Percentiles rank a stretch among this genome's conserved stretches.
phyloP scores from a whole-genome alignment of 345 rosid species.

The Linum lewisii region DNA sequence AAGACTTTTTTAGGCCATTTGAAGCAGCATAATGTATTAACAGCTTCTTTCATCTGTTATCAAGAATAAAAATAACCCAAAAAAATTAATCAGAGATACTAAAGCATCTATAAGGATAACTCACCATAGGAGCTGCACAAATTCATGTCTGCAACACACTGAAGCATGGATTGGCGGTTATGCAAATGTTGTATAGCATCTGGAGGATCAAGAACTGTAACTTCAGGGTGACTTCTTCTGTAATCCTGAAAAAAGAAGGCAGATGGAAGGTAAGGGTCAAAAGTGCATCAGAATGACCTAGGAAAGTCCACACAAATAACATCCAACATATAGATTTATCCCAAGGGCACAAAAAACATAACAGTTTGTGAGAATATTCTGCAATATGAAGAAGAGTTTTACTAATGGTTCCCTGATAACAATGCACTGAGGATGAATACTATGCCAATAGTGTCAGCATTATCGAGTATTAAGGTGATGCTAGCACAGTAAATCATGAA shows the following conservation, averaged over 20 bases:
- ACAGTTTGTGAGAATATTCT: background rate
- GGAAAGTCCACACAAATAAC: background rate
- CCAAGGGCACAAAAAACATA: background rate
- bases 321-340: background rate
- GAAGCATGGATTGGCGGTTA: slow-evolving; percentile 74
- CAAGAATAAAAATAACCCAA: too few relatives aligned
- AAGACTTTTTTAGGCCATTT: too few relatives aligned
- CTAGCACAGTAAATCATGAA: too few relatives aligned
- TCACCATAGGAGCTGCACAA: slow-evolving; percentile 46
- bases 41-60: too few relatives aligned
- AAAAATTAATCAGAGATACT: too few relatives aligned
- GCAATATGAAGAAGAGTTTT: background rate
- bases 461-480: background rate
- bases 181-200: slow-evolving; percentile 68
- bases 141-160: slow-evolving; percentile 73
- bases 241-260: slow-evolving; percentile 39
- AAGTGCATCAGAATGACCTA: background rate
- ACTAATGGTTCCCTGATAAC: background rate
- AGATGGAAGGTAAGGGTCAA: background rate
- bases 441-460: background rate
- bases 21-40: too few relatives aligned
- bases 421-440: background rate
- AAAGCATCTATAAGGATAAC: background rate
- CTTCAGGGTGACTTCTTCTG: slow-evolving; percentile 59
- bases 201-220: slow-evolving; percentile 79